phyloP scores from a whole-genome alignment of 2,329 filamentous ascomycete genomes.

The Cadophora luteo-olivacea region DNA sequence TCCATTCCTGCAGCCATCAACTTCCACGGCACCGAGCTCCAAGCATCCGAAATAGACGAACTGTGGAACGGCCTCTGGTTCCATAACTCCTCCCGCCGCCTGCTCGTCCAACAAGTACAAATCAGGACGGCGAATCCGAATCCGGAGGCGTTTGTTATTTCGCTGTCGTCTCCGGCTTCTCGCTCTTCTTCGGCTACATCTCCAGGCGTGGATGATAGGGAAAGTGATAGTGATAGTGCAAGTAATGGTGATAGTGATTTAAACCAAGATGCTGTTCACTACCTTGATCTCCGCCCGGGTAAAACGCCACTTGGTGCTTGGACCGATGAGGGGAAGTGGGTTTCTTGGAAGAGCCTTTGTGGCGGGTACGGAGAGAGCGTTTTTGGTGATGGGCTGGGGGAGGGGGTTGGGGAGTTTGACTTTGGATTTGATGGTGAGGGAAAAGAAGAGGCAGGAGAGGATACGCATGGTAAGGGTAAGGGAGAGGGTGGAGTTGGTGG shows the following conservation, averaged over 20 bases:
- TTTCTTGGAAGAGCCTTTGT: constrained; percentile 56
- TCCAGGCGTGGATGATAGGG: not conserved
- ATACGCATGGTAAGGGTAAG: no score
- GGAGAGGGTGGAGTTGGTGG: not conserved
- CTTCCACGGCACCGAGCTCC: constrained; percentile 18
- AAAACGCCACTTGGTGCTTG: constrained; percentile 56
- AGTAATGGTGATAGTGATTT: not conserved
- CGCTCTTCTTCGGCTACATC: not conserved
- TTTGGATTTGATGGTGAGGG: not conserved
- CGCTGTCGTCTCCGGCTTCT: constrained; percentile 45
- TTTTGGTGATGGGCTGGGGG: constrained; percentile 55
- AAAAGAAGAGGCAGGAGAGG: constrained; percentile 37
- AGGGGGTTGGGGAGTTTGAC: constrained; percentile 40
- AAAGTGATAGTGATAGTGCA: not conserved
- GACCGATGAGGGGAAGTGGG: constrained; percentile 53
- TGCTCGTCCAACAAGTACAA: constrained; percentile 14
- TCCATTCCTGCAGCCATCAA: constrained; percentile 23
- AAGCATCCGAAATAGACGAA: not conserved
- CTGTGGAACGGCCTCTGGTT: constrained; percentile 31
- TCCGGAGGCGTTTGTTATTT: constrained; percentile 48
- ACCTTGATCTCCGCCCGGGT: constrained; percentile 57
- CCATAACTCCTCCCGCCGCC: constrained; percentile 15
- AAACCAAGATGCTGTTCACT: not conserved
- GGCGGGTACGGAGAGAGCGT: constrained; percentile 51
- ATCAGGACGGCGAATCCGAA: constrained; percentile 42